phyloP scores from a whole-genome alignment of 1,284 basidiomycete genomes.

The Pseudozyma sp. region DNA sequence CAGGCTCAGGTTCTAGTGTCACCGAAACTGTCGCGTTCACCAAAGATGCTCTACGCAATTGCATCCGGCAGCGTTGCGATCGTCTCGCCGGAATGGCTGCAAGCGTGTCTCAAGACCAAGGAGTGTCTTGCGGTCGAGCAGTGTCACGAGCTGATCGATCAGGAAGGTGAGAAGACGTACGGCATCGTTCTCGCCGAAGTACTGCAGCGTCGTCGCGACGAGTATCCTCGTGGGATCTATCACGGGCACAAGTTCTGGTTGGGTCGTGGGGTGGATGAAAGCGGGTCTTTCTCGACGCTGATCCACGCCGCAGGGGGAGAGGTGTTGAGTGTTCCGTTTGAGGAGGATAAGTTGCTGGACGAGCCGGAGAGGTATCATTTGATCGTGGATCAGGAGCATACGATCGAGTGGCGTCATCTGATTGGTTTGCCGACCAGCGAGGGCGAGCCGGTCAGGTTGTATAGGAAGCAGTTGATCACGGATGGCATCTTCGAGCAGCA shows the following conservation, averaged over 20 bases:
- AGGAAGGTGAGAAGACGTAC: conserved; percentile 30
- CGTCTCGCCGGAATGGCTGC: conserved; percentile 40
- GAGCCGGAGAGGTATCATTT: conserved; percentile 36
- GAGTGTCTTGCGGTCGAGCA: conserved; percentile 1
- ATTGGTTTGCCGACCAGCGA: conserved; percentile 12
- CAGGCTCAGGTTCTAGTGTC: conserved; percentile 42
- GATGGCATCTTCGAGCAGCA: conserved; percentile 42
- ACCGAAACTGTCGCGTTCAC: conserved; percentile 39
- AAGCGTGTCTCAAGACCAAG: conserved; percentile 26
- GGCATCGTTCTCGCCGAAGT: conserved; percentile 29
- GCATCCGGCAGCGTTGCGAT: conserved; percentile 31
- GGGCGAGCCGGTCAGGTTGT: conserved; percentile 30
- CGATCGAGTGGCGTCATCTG: conserved; percentile 27
- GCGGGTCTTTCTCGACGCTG: conserved; percentile 23
- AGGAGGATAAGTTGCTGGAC: conserved; percentile 25
- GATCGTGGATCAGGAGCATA: conserved; percentile 29
- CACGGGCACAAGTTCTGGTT: conserved; percentile 44
- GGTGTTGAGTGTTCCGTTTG: conserved; percentile 17
- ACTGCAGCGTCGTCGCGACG: conserved; percentile 16
- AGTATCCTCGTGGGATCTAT: conserved; percentile 30
- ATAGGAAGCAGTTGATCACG: conserved; percentile 35
- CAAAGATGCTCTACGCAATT: conserved; percentile 50
- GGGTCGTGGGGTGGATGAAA: conserved; percentile 35
- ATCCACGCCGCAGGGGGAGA: conserved; percentile 38
- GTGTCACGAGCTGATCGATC: conserved; percentile 13